A percentile compares a stretch with the other conserved stretches of the same genome.
These are phyloP conservation scores for Adenanthera pavonina DNA, from an alignment of 306 rosid species.

Conservation along the genomic window DNA sequence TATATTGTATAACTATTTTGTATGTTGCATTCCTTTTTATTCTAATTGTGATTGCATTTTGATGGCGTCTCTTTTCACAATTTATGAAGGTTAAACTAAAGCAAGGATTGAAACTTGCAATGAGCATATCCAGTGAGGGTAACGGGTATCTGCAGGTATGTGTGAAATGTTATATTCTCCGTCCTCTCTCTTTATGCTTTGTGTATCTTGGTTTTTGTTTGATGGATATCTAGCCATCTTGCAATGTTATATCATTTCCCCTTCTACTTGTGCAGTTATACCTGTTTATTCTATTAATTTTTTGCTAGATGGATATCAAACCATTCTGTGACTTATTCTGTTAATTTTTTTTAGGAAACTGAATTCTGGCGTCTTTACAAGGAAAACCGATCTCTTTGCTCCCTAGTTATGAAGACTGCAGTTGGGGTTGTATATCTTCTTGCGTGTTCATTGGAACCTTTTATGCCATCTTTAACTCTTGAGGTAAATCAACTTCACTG, in stretches of 20 bases:
- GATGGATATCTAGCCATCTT: background rate
- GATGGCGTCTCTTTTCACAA: constrained; percentile 32
- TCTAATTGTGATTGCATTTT: constrained; percentile 25
- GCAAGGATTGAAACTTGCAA: constrained; percentile 88
- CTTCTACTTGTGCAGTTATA: background rate
- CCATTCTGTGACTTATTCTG: background rate
- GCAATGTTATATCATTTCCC: background rate
- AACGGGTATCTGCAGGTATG: constrained; percentile 87
- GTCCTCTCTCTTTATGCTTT: background rate
- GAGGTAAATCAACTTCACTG: constrained; percentile 59
- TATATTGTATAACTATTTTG: constrained; percentile 14
- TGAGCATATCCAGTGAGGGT: constrained; percentile 90
- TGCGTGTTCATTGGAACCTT: constrained; percentile 88
- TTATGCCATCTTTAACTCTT: constrained; percentile 81
- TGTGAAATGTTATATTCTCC: constrained; percentile 5
- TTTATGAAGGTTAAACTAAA: constrained; percentile 82
- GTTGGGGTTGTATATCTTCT: constrained; percentile 86
- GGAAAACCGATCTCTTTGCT: constrained; percentile 71
- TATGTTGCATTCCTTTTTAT: constrained; percentile 5
- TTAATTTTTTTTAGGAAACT: constrained; percentile 61
- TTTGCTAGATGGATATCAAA: background rate
- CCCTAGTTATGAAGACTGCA: constrained; percentile 85
- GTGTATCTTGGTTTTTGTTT: background rate
- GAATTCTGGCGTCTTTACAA: constrained; percentile 93
- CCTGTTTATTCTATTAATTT: background rate